A percentile compares a stretch with the other conserved stretches of the same genome.
These are phyloP conservation scores for Euphorbia corollata DNA, from an alignment of 441 rosid species.

Conservation along the genomic window DNA sequence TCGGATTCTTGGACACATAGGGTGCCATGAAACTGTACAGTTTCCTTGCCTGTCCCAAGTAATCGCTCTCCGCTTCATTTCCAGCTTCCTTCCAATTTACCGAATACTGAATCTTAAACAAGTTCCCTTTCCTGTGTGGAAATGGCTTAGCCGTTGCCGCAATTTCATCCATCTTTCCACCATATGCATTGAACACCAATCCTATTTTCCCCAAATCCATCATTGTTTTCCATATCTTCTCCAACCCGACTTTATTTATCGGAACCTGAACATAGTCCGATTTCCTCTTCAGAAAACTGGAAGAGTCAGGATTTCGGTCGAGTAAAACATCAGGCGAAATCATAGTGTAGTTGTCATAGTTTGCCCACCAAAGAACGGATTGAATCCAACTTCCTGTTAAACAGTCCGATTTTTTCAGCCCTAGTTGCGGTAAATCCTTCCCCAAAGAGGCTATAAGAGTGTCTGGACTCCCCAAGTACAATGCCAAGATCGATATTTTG, in stretches of 20 bases:
- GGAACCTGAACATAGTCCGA: slow-evolving; percentile 43
- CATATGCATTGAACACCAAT: slow-evolving; percentile 48
- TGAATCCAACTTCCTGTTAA: slow-evolving; percentile 44
- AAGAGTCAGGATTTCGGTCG: slow-evolving; percentile 27
- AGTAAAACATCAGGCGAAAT: slow-evolving; percentile 38
- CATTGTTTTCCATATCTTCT: slow-evolving; percentile 36
- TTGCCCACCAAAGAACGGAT: slow-evolving; percentile 44
- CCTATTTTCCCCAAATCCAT: slow-evolving; percentile 34
- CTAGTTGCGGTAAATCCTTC: slow-evolving; percentile 37
- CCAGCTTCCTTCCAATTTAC: slow-evolving; percentile 37
- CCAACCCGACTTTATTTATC: slow-evolving; percentile 30
- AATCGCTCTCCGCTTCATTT: slow-evolving; percentile 8
- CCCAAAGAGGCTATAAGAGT: slow-evolving; percentile 33
- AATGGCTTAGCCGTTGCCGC: slow-evolving; percentile 37
- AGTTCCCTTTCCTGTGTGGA: slow-evolving; percentile 45
- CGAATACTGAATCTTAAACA: slow-evolving; percentile 37
- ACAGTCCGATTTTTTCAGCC: slow-evolving; percentile 35
- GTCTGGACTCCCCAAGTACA: slow-evolving; percentile 40
- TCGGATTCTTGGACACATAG: slow-evolving; percentile 52
- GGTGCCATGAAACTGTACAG: slow-evolving; percentile 43
- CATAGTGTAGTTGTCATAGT: slow-evolving; percentile 22
- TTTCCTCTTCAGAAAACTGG: slow-evolving; percentile 36
- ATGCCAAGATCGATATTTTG: slow-evolving; percentile 30
- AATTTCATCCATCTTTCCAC: slow-evolving; percentile 47
- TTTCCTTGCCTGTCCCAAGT: slow-evolving; percentile 34